Conservation (phyloP, 139 green algal genomes). For the Choricystis sp. region DNA sequence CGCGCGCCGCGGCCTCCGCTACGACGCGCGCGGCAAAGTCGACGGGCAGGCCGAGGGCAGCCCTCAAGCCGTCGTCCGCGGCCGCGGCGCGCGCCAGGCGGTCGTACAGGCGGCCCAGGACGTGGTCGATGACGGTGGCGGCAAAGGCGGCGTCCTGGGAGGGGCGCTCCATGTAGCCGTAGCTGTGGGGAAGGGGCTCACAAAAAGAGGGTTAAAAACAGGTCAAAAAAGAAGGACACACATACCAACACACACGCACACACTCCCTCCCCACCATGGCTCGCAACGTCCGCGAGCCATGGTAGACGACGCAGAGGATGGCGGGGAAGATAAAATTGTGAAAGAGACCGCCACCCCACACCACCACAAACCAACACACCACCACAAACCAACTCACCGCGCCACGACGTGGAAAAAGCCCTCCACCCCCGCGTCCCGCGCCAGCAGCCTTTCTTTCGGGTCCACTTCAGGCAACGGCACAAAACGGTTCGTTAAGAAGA, state of each 20-base stretch:
- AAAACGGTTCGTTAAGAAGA: neutral
- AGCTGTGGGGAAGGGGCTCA: too few species aligned
- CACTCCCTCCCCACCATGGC: too few species aligned
- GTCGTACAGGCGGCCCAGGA: neutral
- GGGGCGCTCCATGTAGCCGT: neutral
- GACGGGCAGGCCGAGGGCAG: neutral
- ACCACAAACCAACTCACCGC: too few species aligned
- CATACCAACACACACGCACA: too few species aligned
- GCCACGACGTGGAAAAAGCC: neutral
- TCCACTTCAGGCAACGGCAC: neutral
- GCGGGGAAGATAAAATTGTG: too few species aligned
- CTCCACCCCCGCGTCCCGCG: neutral
- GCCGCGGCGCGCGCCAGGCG: neutral
- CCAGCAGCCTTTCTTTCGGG: neutral
- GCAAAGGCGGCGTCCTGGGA: neutral
- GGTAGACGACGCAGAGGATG: too few species aligned
- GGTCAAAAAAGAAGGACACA: too few species aligned
- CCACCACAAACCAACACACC: too few species aligned
- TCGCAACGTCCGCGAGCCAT: too few species aligned
- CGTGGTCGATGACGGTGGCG: neutral
- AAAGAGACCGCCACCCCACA: too few species aligned
- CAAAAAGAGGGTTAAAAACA: too few species aligned
- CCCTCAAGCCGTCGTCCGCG: neutral
- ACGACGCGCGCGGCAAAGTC: neutral
- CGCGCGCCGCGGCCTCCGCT: too few species aligned